Conservation (phyloP, 495 filamentous ascomycete species). For the Neurospora terricola region DNA sequence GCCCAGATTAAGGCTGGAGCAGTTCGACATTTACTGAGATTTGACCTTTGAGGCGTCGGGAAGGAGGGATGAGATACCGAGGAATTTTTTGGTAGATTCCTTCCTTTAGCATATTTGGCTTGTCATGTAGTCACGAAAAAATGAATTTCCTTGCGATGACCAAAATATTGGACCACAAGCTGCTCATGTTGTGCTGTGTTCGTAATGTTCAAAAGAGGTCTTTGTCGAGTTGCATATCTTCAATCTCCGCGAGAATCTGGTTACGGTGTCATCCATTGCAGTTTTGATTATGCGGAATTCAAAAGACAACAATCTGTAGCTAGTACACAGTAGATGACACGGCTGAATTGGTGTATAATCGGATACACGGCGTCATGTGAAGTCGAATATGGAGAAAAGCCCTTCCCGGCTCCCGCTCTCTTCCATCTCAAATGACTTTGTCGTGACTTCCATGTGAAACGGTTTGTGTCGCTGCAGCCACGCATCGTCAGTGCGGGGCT, state of each 20-base stretch:
- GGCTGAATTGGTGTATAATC: not conserved
- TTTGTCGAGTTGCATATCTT: not conserved
- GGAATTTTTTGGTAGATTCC: not conserved
- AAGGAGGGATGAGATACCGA: not conserved
- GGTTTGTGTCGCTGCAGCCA: not conserved
- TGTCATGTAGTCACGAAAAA: not conserved
- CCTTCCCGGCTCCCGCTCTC: not conserved
- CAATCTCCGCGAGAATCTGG: not conserved
- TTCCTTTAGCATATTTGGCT: constrained; percentile 1
- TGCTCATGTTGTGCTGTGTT: not conserved
- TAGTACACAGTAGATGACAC: not conserved
- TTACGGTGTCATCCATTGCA: not conserved
- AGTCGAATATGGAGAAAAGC: not conserved
- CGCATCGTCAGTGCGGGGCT: not conserved
- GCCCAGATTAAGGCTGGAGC: constrained; percentile 11
- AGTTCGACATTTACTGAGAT: constrained; percentile 2
- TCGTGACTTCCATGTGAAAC: not conserved
- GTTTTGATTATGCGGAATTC: not conserved
- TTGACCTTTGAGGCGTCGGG: constrained; percentile 4
- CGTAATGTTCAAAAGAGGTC: not conserved
- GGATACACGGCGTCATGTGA: not conserved
- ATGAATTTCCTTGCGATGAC: not conserved
- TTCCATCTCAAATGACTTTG: not conserved
- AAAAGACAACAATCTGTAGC: not conserved
- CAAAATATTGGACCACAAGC: not conserved